Evolutionary conservation across 2,329 filamentous ascomycete genomes (phyloP), one percentile per base, ranked within the genome.

Genomic region (Scorias spongiosa): DNA sequence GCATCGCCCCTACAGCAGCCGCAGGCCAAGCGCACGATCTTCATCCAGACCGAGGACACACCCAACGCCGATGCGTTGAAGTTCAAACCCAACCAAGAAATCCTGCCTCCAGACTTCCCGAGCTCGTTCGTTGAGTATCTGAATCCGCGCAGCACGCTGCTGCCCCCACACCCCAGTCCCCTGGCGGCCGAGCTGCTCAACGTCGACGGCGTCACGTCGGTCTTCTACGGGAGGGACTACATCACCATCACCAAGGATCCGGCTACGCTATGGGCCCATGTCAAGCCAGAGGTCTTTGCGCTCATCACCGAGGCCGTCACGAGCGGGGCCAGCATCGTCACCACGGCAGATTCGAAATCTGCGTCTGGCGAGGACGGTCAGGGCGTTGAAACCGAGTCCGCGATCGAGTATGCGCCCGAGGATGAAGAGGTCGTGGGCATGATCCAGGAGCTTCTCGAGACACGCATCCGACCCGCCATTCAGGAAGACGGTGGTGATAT

Each of bases 401-500:
- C 93, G 55, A 68, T 94, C 42, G 76, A 76, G 17, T 94, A 89
- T 62, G 80, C 89, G 54, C 87, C 94, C 59, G 81, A 93, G 49
- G 91, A 98, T 61, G 81, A 80, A 52, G 91, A 98, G 65, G 85
- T 95, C 10, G 82, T 98, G 8, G 83, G 86, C 46, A 96, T 96
- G 91, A 96, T 98, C 66, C 94, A 96, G 68, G 91, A 98, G 66
- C 69, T 98, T 29, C 71, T 98, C 30, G 91, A 98, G 65, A 98
- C 91, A 20, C 75, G 91, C 49, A 94, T 98, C 57, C 75, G 91
- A 38, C 91, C 91, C 1, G 84, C 89, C 1, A 98, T 98, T 49
- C 91, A 96, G 63, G 91, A 96, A 62, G 91, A 98, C 54, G 91
- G 91, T 40, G 91, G 91, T 39, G 91, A 98, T 61, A 96, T 98